Conservation (phyloP, 2,329 filamentous ascomycete species). For the Acrocalymma vagum region DNA sequence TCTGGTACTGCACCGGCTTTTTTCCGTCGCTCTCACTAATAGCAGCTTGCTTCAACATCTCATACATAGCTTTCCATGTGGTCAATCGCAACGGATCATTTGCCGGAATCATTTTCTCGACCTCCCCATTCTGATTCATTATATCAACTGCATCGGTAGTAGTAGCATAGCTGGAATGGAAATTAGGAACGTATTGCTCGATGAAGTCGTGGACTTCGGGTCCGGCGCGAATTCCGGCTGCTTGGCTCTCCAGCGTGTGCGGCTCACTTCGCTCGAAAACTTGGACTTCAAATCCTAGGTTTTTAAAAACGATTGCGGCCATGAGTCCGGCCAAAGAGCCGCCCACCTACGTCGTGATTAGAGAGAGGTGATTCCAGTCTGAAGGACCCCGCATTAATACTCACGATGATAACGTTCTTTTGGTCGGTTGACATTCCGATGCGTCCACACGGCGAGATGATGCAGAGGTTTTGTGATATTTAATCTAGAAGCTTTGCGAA, state of each 20-base stretch:
- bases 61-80: conserved; percentile 9
- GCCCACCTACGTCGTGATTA: no score
- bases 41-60: conserved; percentile 1
- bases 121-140: neutral
- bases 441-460: no score
- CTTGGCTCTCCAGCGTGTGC: conserved; percentile 4
- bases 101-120: conserved; percentile 1
- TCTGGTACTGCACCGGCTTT: conserved; percentile 1
- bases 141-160: conserved; percentile 1
- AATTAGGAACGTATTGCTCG: conserved; percentile 2
- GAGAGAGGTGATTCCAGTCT: no score
- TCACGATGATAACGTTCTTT: no score
- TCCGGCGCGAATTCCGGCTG: conserved; percentile 6
- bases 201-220: conserved; percentile 7
- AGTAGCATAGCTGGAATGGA: conserved; percentile 1
- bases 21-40: neutral
- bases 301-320: conserved; percentile 4
- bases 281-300: conserved; percentile 1
- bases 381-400: no score
- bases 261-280: conserved; percentile 10
- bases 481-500: no score
- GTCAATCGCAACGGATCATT: conserved; percentile 4
- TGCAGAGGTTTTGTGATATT: no score
- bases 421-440: no score
- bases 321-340: conserved; percentile 10